Evolutionary conservation across 2,329 filamentous ascomycete species (phyloP).

Genomic region (Penicillium digitatum): DNA sequence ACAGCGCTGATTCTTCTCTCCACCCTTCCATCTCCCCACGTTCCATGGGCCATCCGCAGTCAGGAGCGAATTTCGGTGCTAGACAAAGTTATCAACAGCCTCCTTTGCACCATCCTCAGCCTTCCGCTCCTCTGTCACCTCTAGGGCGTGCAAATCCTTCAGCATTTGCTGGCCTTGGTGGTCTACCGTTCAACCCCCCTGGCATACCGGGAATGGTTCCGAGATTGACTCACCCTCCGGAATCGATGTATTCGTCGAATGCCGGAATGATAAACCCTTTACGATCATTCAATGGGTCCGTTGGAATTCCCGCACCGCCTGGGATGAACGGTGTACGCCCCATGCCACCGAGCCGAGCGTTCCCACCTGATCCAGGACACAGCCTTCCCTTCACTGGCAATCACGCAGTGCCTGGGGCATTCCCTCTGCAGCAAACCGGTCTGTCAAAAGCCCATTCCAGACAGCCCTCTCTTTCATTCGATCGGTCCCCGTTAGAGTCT

Average conservation of each 20-base stretch:
- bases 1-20: constrained; percentile 54
- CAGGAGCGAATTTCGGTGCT: constrained; percentile 59
- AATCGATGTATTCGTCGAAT: constrained; percentile 54
- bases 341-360: constrained; percentile 54
- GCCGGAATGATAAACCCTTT: constrained; percentile 53
- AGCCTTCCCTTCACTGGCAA: constrained; percentile 42
- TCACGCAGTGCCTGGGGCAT: constrained; percentile 42
- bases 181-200: constrained; percentile 52
- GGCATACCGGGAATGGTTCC: constrained; percentile 53
- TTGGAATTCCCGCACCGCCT: constrained; percentile 54
- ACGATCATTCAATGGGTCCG: constrained; percentile 50
- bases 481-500: constrained; percentile 57
- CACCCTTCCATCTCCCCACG: constrained; percentile 58
- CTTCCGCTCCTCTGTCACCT: constrained; percentile 61
- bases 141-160: constrained; percentile 57
- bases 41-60: constrained; percentile 61
- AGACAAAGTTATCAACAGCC: constrained; percentile 56
- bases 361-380: constrained; percentile 47
- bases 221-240: constrained; percentile 49
- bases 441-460: constrained; percentile 63
- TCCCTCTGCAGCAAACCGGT: constrained; percentile 36
- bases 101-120: constrained; percentile 56
- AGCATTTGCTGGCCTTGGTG: constrained; percentile 50
- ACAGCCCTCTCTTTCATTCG: constrained; percentile 65
- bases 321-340: constrained; percentile 60